These are phyloP conservation scores for Selaginella moellendorffii DNA, from an alignment of 75 land plant species.

Conservation along the genomic window DNA sequence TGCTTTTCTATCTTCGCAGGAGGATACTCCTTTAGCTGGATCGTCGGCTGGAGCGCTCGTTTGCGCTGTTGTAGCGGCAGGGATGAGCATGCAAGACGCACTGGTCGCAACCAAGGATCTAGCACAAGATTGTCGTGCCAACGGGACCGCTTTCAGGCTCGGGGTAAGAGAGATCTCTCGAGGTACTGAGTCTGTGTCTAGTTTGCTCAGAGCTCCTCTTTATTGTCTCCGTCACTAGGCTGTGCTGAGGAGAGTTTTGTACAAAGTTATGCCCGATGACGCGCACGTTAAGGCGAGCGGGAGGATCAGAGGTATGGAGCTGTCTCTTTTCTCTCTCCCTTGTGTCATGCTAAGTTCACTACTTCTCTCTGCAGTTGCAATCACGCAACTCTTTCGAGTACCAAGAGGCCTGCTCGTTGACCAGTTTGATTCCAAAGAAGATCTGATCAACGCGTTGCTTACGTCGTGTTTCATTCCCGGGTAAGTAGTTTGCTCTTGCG, in stretches of 20 bases:
- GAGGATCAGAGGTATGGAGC: constrained; percentile 62
- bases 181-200: neutral
- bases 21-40: constrained; percentile 89
- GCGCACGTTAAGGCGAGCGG: constrained; percentile 66
- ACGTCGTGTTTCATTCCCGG: constrained; percentile 97
- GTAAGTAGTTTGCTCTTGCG: constrained; percentile 22
- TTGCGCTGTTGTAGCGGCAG: constrained; percentile 87
- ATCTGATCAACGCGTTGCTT: constrained; percentile 77
- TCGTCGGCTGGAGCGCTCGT: constrained; percentile 96
- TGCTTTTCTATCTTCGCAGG: constrained; percentile 32
- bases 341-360: too few relatives aligned
- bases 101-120: constrained; percentile 56
- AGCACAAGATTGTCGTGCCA: constrained; percentile 74
- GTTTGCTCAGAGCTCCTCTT: neutral
- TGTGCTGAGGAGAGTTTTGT: constrained; percentile 58
- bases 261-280: constrained; percentile 72
- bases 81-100: constrained; percentile 68
- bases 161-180: constrained; percentile 42
- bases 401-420: constrained; percentile 85
- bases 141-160: constrained; percentile 88
- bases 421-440: constrained; percentile 84
- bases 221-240: constrained; percentile 33
- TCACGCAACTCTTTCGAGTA: constrained; percentile 76
- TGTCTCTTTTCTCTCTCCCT: too few relatives aligned
- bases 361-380: constrained; percentile 50